These are phyloP conservation scores for Amauroascus niger DNA, from an alignment of 2,329 filamentous ascomycete species.

Conservation along the genomic window DNA sequence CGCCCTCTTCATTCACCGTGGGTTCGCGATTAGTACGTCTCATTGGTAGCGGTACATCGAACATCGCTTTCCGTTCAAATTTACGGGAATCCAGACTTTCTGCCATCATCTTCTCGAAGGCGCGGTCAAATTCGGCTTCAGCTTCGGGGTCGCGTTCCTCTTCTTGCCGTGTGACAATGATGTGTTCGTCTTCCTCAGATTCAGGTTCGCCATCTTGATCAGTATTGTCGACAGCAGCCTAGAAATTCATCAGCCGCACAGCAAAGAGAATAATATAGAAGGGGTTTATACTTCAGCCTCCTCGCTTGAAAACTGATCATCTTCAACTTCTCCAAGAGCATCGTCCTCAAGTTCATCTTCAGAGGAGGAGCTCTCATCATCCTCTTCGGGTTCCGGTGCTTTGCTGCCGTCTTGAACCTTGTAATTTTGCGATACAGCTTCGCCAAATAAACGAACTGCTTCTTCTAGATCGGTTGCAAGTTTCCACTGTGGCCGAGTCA, in stretches of 20 bases:
- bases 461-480: constrained; percentile 71
- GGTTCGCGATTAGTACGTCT: constrained; percentile 56
- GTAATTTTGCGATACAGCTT: constrained; percentile 84
- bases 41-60: constrained; percentile 96
- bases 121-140: constrained; percentile 94
- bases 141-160: constrained; percentile 85
- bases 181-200: constrained; percentile 71
- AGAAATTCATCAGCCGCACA: constrained; percentile 13
- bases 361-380: constrained; percentile 58
- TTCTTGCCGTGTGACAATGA: constrained; percentile 83
- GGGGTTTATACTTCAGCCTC: constrained; percentile 34
- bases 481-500: constrained; percentile 88
- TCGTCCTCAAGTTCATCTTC: constrained; percentile 66
- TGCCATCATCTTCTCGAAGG: constrained; percentile 96
- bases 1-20: constrained; percentile 31
- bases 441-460: constrained; percentile 70
- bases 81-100: constrained; percentile 93
- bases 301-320: constrained; percentile 45
- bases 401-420: constrained; percentile 66
- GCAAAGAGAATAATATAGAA: neutral
- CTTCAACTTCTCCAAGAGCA: constrained; percentile 45
- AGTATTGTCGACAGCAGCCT: constrained; percentile 32
- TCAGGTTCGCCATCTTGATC: constrained; percentile 42
- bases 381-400: constrained; percentile 60
- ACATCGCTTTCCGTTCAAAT: constrained; percentile 86